Percentiles rank a stretch among this genome's conserved stretches.
These are phyloP conservation scores for Rhizopus sp. DNA, from an alignment of 371 early-diverging fungal species.

Conservation along the genomic window DNA sequence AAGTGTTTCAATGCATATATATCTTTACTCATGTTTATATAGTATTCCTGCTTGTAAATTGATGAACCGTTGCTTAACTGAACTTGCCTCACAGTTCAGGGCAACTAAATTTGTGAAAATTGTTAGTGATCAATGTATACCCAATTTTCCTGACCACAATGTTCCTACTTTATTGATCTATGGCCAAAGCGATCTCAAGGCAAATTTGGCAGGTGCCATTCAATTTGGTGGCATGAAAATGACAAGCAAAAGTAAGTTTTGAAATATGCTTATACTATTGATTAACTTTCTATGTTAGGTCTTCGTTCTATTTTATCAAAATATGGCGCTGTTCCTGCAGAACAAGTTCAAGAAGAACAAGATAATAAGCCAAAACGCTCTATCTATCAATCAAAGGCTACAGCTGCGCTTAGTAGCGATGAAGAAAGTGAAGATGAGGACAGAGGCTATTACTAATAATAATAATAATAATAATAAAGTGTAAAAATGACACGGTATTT, in stretches of 20 bases:
- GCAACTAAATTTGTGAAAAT: constrained; percentile 93
- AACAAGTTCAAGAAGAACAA: constrained; percentile 29
- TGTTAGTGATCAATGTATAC: constrained; percentile 90
- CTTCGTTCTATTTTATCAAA: constrained; percentile 40
- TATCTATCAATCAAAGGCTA: constrained; percentile 49
- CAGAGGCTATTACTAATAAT: constrained; percentile 43
- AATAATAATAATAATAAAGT: background rate
- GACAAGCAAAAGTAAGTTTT: constrained; percentile 62
- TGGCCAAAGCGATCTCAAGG: constrained; percentile 80
- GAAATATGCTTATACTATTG: background rate
- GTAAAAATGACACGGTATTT: background rate
- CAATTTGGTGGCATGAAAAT: constrained; percentile 82
- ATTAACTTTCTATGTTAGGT: constrained; percentile 16
- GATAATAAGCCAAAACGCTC: constrained; percentile 29
- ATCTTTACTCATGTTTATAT: background rate
- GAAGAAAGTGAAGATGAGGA: constrained; percentile 57
- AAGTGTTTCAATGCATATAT: constrained; percentile 23
- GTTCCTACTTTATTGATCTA: constrained; percentile 91
- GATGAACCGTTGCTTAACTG: constrained; percentile 73
- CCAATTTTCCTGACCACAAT: constrained; percentile 91
- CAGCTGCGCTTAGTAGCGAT: constrained; percentile 63
- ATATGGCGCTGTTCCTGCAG: constrained; percentile 48
- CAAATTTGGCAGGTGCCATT: constrained; percentile 82
- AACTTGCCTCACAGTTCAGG: constrained; percentile 80
- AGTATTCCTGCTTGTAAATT: constrained; percentile 81